Evolutionary conservation across 441 rosid species (phyloP), one percentile per base, ranked within the genome.

Genomic region (Syzygium syzygioides): DNA sequence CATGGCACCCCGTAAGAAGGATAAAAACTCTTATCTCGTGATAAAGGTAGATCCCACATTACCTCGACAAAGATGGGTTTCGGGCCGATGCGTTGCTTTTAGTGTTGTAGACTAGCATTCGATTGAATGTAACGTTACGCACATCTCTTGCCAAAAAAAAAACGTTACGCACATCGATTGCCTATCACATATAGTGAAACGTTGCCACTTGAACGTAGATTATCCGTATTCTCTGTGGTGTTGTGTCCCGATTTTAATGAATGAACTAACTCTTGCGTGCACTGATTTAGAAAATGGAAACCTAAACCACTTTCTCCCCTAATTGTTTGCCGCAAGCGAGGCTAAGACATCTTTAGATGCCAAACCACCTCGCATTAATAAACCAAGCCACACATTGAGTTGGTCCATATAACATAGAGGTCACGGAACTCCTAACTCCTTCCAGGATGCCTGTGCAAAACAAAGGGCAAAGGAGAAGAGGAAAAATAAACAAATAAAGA

Each of bases 101-200:
- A 10, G 25, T 37, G 50, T 17, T 8, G 11, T 66, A 32, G 17
- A 71, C 0, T 71, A 20, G n/a, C 20, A 37, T 25, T 71, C 1
- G 3, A 71, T 4, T 23, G 83, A 71, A 23, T 71, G 1, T 37
- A 41, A 20, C 7, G 5, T 34, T 10, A 4, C 7, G 25, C 26
- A 19, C 48, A 34, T 19, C 2, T 32, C 34, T 32, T 32, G 34
- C 34, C 34, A 32, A 32, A 32, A 32, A 32, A 32, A 32, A 32
- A 41, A 20, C 7, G 3, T 34, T 10, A 4, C 7, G 25, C 26
- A 19, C 48, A 34, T 19, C 2, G 11, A 71, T 37, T 45, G 5
- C 13, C 0, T 37, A 4, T 20, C 19, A 4, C 3, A 8, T 0
- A 20, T 37, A 1, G 48, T 1, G 28, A 71, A 37, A 13, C 50